Evolutionary conservation across 1,284 basidiomycete genomes (phyloP).

Genomic region (Rhodotorula sp.): DNA sequence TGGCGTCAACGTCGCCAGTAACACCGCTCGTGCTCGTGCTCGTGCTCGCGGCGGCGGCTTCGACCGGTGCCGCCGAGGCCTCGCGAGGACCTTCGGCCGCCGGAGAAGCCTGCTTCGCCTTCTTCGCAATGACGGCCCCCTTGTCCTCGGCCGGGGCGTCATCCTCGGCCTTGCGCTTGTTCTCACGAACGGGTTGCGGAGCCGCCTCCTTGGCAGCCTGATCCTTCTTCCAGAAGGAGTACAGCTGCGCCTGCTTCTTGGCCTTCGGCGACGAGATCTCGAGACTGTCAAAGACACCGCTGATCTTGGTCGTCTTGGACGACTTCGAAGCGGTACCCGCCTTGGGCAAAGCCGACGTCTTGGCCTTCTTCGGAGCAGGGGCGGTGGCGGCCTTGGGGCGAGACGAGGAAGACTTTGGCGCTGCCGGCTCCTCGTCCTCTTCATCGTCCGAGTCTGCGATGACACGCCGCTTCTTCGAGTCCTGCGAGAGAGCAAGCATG

Average conservation of each 20-base stretch:
- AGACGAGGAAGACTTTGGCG: background rate
- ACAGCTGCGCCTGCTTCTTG: slow-evolving; percentile 1
- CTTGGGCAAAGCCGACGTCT: background rate
- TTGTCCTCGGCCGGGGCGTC: background rate
- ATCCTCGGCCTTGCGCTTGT: background rate
- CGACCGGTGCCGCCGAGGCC: too few relatives aligned
- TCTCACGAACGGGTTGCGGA: too few relatives aligned
- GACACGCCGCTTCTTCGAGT: background rate
- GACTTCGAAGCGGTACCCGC: background rate
- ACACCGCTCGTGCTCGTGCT: too few relatives aligned
- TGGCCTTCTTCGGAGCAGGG: slow-evolving; percentile 4
- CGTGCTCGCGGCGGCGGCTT: too few relatives aligned
- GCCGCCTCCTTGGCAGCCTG: background rate
- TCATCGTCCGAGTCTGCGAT: slow-evolving; percentile 7
- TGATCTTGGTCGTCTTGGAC: background rate
- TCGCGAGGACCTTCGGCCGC: background rate
- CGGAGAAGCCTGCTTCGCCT: background rate
- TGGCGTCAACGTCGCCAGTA: too few relatives aligned
- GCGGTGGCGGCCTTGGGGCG: too few relatives aligned
- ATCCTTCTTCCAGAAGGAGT: background rate
- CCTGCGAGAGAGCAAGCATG: background rate
- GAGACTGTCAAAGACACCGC: background rate
- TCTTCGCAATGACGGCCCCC: background rate
- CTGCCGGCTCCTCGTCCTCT: background rate
- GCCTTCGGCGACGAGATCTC: slow-evolving; percentile 4